phyloP scores from a whole-genome alignment of 768 basidiomycete species.

The Sporobolomyces phaffii region DNA sequence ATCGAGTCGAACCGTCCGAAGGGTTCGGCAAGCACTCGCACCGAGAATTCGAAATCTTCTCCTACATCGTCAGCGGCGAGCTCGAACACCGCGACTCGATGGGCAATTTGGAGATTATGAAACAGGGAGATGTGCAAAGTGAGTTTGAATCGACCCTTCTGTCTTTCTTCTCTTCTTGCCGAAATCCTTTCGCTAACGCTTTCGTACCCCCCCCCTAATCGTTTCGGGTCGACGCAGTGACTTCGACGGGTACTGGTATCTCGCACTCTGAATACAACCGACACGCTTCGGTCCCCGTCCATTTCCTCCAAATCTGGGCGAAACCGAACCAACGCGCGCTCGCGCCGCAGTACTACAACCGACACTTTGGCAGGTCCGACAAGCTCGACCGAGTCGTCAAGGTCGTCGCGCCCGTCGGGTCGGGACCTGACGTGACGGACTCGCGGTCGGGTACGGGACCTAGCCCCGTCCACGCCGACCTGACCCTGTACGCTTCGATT shows the following conservation, averaged over 20 bases:
- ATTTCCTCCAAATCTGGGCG: slow-evolving; percentile 70
- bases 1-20: slow-evolving; percentile 65
- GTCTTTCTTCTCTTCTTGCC: neutral
- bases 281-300: slow-evolving; percentile 44
- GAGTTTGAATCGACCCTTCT: slow-evolving; percentile 44
- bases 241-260: slow-evolving; percentile 86
- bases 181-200: too few relatives aligned
- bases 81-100: slow-evolving; percentile 85
- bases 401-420: slow-evolving; percentile 67
- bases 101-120: slow-evolving; percentile 81
- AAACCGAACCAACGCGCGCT: slow-evolving; percentile 54
- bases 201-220: too few relatives aligned
- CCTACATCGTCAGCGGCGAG: slow-evolving; percentile 69
- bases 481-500: slow-evolving; percentile 70
- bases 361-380: slow-evolving; percentile 72
- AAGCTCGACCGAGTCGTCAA: slow-evolving; percentile 67
- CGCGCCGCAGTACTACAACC: slow-evolving; percentile 74
- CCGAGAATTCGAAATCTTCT: slow-evolving; percentile 79
- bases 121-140: slow-evolving; percentile 81
- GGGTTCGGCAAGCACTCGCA: slow-evolving; percentile 67
- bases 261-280: slow-evolving; percentile 69
- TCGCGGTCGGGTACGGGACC: slow-evolving; percentile 68
- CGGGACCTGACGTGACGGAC: slow-evolving; percentile 56
- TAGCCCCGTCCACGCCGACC: slow-evolving; percentile 54
- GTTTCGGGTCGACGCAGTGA: slow-evolving; percentile 19